Evolutionary conservation across 202 grass and related monocot genomes (phyloP), one percentile per base, ranked within the genome.

Genomic region (Eragrostis tef): DNA sequence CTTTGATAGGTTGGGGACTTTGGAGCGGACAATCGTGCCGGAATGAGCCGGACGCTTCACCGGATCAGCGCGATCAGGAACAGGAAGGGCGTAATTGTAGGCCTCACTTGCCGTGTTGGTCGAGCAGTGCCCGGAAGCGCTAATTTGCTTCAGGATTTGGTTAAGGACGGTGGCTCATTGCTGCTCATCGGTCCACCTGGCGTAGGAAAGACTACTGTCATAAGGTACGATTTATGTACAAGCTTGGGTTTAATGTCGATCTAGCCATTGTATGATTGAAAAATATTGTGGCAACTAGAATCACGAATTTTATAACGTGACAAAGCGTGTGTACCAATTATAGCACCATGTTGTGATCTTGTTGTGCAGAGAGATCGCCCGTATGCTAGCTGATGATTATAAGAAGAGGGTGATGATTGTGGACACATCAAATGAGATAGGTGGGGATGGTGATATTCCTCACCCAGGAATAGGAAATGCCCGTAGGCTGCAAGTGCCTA

Each of bases 341-440:
- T 57, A 54, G 41, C 13, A 74, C 77, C 11, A 17, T 26, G n/a
- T 13, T 29, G 0, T 68, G 63, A 39, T 20, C 75, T 68, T 47
- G 45, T 59, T 21, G 25, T 83, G 62, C 87, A 98, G 95, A 93
- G 92, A 98, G 80, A 98, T 98, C 54, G 92, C 95, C 12, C 79
- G 88, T 20, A 88, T 98, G 77, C 80, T 93, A 48, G 90, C 92
- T 47, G 95, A 98, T 87, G 92, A 98, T 61, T 93, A 93, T 48
- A 90, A 87, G 48, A 94, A 91, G 82, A 70, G 88, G 36, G 90
- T 98, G 29, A 91, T 98, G 82, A 98, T 98, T 80, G 90, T 98
- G 76, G 95, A 94, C 74, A 93, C 95, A 21, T 98, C 95, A 41
- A 98, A 98, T 83, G 95, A 98, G 78, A 98, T 98, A 74, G 92